These are phyloP conservation scores for Cyclotella kingstonii DNA, from an alignment of 108 stramenopile species.

Conservation along the genomic window DNA sequence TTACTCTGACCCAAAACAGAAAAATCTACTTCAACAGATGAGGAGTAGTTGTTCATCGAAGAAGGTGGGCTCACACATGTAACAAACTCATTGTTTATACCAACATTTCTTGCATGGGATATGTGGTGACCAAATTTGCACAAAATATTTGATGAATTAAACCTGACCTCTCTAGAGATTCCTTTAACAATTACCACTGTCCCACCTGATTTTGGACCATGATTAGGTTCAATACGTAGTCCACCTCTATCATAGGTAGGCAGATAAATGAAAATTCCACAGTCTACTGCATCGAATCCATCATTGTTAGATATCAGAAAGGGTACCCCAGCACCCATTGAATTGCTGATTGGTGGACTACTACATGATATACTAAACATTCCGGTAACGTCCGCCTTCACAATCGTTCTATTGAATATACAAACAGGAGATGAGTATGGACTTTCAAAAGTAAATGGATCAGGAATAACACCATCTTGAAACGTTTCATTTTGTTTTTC, in stretches of 20 bases:
- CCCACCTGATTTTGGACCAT: slow-evolving; percentile 38
- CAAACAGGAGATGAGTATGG: slow-evolving; percentile 21
- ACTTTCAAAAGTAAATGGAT: slow-evolving; percentile 20
- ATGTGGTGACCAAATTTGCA: slow-evolving; percentile 38
- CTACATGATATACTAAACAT: slow-evolving; percentile 17
- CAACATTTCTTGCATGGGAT: slow-evolving; percentile 22
- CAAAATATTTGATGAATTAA: slow-evolving; percentile 2
- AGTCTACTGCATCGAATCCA: slow-evolving; percentile 11
- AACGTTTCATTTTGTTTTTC: neutral
- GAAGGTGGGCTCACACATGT: slow-evolving; percentile 31
- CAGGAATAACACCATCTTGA: neutral
- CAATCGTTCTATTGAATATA: slow-evolving; percentile 25
- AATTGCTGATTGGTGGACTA: slow-evolving; percentile 1
- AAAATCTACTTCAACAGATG: slow-evolving; percentile 31
- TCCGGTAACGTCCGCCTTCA: slow-evolving; percentile 18
- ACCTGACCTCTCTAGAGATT: neutral
- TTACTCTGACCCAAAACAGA: slow-evolving; percentile 16
- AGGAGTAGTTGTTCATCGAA: slow-evolving; percentile 4
- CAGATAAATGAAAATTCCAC: slow-evolving; percentile 21
- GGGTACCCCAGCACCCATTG: slow-evolving; percentile 11
- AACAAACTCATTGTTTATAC: slow-evolving; percentile 18
- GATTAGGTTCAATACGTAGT: slow-evolving; percentile 28
- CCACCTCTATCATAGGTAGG: slow-evolving; percentile 8
- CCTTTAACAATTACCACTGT: slow-evolving; percentile 35
- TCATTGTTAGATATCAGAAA: slow-evolving; percentile 23